A percentile compares a stretch with the other conserved stretches of the same genome.
These are phyloP conservation scores for Yamadazyma olivae DNA, from an alignment of 805 yeast genomes.

Conservation along the genomic window DNA sequence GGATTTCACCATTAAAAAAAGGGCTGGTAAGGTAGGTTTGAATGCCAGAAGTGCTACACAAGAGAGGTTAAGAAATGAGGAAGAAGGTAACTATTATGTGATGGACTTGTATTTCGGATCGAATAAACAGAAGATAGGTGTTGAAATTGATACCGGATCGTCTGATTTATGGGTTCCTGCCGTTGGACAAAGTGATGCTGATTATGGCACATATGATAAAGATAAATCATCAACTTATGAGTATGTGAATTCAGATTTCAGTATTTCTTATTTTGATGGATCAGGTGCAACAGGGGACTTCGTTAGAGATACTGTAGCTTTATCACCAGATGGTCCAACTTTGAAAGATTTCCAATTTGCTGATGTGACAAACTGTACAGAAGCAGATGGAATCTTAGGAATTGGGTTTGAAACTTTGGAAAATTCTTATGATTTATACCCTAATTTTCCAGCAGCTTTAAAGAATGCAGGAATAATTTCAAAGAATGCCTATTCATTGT, in stretches of 20 bases:
- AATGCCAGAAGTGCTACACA: no score
- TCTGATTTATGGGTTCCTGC: constrained; percentile 24
- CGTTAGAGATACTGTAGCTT: constrained; percentile 12
- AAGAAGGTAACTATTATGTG: no score
- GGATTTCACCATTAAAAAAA: no score
- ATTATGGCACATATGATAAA: constrained; percentile 38
- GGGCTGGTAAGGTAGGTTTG: no score
- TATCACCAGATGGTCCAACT: constrained; percentile 5
- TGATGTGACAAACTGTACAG: constrained; percentile 9
- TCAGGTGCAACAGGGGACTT: constrained; percentile 34
- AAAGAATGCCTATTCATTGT: constrained; percentile 40
- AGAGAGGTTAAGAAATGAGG: no score
- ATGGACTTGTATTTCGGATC: constrained; percentile 18
- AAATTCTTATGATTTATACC: constrained; percentile 2
- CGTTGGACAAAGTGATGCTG: not conserved
- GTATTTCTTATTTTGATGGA: constrained; percentile 45
- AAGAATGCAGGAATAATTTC: no score
- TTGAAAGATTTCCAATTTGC: constrained; percentile 12
- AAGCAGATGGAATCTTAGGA: constrained; percentile 16
- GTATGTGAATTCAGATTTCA: constrained; percentile 31
- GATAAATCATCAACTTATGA: constrained; percentile 28
- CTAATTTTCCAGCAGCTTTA: constrained; percentile 33
- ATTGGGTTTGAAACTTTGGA: constrained; percentile 14
- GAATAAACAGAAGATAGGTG: constrained; percentile 17
- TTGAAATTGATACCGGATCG: constrained; percentile 24